A percentile compares a stretch with the other conserved stretches of the same genome.
Conservation (phyloP, 495 filamentous ascomycete genomes). For the Trichocladium antarcticum region DNA sequence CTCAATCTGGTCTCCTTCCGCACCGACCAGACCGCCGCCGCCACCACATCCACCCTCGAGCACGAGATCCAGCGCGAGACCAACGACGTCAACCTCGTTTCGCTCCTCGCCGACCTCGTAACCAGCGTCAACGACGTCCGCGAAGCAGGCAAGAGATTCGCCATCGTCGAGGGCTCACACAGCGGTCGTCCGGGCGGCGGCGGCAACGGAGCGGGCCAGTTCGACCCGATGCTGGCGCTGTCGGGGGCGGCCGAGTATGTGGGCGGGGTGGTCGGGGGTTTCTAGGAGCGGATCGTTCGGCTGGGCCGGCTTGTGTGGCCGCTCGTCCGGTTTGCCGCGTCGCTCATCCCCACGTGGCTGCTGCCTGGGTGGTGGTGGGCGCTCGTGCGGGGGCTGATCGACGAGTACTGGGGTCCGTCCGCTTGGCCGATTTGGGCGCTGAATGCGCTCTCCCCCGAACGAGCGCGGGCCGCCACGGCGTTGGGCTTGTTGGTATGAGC, state of each 20-base stretch:
- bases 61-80: constrained; percentile 53
- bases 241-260: neutral
- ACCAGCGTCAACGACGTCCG: constrained; percentile 54
- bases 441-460: no score
- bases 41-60: constrained; percentile 27
- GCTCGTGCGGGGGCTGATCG: no score
- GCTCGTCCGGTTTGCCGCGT: no score
- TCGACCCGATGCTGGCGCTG: neutral
- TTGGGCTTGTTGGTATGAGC: no score
- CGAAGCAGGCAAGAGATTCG: constrained; percentile 62
- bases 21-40: neutral
- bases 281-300: neutral
- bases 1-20: constrained; percentile 44
- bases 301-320: neutral
- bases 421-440: no score
- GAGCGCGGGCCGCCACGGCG: no score
- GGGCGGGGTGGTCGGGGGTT: neutral
- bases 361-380: no score
- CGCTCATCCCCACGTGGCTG: no score
- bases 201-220: neutral
- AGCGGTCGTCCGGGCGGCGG: constrained; percentile 13
- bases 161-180: constrained; percentile 41
- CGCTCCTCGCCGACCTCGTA: constrained; percentile 57
- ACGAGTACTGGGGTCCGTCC: no score
- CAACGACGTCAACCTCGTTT: constrained; percentile 67